Base-by-base conservation (phyloP, 805 yeast species). In the Kodamaea sagamina region DNA sequence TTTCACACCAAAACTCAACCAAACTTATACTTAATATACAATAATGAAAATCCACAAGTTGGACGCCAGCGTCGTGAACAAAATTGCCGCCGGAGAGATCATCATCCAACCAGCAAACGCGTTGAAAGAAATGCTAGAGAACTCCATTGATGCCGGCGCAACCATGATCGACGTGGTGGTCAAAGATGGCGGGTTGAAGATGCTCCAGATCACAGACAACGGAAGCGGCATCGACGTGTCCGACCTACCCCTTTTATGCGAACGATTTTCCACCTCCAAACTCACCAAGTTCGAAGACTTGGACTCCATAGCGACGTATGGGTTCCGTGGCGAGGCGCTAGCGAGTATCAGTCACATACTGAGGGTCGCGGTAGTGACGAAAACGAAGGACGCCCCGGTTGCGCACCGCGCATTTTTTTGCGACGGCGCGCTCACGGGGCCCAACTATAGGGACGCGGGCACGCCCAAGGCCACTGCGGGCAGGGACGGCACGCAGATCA, bases 41-140 rank as follows among this genome's bases (percentile, higher is more conserved):
- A 17, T 13, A 19, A 29, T 13, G 11, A 32, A 24, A 18, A 51
- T 53, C 18, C 25, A 68, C 64, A 67, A 78, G 12, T 74, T 92
- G 17, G 93, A 84, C 35, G 68, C 68, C 11, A 61, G 79, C 2
- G 97, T 90, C 15, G 86, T 93, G 38, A 90, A 89, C 61, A 78
- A 84, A 48, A 93, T 93, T 19, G 99, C 99, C 0, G 99, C 99
- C 1, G 99, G 99, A 0, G 98, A 93, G 66, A 88, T 93, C 64
- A 87, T 93, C 44, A 77, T 90, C 19, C 92, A 90, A 4, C 98
- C 99, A 0, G 86, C 92, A 4, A 93, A 92, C 60, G 99, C 99
- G 0, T 67, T 93, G 32, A 93, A 93, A 59, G 99, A 93, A 61
- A 69, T 93, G 68, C 67, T 93, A 47, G 99, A 93, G 65, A 93